Conservation (phyloP, 2,329 filamentous ascomycete genomes). For the Capronia coronata region DNA sequence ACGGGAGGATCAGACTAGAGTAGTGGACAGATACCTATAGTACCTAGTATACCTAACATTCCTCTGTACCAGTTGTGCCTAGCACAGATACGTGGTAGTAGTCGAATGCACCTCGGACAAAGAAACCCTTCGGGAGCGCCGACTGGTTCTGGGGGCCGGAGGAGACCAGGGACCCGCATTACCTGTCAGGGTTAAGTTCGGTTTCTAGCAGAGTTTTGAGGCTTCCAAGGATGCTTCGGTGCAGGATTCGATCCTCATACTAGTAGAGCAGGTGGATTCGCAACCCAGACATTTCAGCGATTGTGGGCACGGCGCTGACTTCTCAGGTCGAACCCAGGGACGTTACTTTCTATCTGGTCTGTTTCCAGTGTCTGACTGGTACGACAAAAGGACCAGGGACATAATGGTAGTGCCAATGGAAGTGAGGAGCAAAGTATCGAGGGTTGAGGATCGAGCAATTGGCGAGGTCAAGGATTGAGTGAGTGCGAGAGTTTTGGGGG, state of each 20-base stretch:
- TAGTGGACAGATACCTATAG: neutral
- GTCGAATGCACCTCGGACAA: neutral
- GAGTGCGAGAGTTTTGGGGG: too few relatives aligned
- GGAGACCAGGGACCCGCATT: conserved; percentile 3
- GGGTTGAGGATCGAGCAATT: neutral
- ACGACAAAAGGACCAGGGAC: conserved; percentile 1
- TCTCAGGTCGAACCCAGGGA: neutral
- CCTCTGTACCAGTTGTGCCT: neutral
- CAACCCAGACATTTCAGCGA: neutral
- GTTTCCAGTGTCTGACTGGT: neutral
- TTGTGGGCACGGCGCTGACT: conserved; percentile 1
- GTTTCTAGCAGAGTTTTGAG: neutral
- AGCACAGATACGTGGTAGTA: too few relatives aligned
- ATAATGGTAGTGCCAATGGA: neutral
- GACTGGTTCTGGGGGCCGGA: neutral
- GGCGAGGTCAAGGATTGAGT: neutral
- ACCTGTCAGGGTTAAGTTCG: too few relatives aligned
- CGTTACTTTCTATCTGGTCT: neutral
- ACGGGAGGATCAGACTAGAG: conserved; percentile 16
- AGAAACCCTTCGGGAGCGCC: neutral
- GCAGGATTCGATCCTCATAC: conserved; percentile 9
- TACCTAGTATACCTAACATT: neutral
- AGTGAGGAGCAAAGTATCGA: neutral
- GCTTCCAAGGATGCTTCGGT: conserved; percentile 12
- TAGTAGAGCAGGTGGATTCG: neutral